These are phyloP conservation scores for Entophlyctis helioformis DNA, from an alignment of 192 early-diverging fungal genomes.

Conservation along the genomic window DNA sequence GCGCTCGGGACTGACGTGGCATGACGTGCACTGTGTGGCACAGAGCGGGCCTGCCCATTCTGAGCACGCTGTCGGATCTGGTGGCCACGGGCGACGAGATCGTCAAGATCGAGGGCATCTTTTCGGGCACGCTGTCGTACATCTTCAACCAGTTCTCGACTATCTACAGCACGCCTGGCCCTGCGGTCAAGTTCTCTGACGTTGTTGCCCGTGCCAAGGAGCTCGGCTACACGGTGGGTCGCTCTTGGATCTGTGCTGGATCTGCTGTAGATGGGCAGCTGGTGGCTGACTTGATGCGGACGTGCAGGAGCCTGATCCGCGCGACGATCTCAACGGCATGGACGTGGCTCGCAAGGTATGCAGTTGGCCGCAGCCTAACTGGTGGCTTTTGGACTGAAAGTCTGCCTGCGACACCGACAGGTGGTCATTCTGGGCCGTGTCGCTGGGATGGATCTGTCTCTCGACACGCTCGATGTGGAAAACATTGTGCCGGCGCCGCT, in stretches of 20 bases:
- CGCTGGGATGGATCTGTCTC: slow-evolving; percentile 65
- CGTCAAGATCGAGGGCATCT: slow-evolving; percentile 88
- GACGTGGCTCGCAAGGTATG: slow-evolving; percentile 97
- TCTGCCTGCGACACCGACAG: slow-evolving; percentile 10
- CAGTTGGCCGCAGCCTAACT: not conserved
- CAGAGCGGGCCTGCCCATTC: slow-evolving; percentile 87
- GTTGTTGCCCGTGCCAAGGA: slow-evolving; percentile 84
- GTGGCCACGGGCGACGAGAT: slow-evolving; percentile 90
- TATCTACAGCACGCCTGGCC: slow-evolving; percentile 28
- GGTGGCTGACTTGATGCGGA: not conserved
- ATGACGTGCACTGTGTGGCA: not conserved
- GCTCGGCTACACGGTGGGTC: slow-evolving; percentile 75
- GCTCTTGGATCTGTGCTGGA: too few relatives aligned
- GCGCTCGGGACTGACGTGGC: not conserved
- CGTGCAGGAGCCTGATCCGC: slow-evolving; percentile 88
- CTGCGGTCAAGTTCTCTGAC: slow-evolving; percentile 81
- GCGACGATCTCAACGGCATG: slow-evolving; percentile 98
- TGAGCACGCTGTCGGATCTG: slow-evolving; percentile 81
- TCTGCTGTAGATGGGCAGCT: not conserved
- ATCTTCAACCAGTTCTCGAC: slow-evolving; percentile 96
- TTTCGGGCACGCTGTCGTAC: slow-evolving; percentile 94
- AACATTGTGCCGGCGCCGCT: slow-evolving; percentile 92
- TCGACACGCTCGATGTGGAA: slow-evolving; percentile 74
- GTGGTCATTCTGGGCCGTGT: slow-evolving; percentile 78
- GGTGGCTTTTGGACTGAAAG: slow-evolving; percentile 5